phyloP scores from a whole-genome alignment of 2,329 filamentous ascomycete species.

The Phialophora verrucosa region DNA sequence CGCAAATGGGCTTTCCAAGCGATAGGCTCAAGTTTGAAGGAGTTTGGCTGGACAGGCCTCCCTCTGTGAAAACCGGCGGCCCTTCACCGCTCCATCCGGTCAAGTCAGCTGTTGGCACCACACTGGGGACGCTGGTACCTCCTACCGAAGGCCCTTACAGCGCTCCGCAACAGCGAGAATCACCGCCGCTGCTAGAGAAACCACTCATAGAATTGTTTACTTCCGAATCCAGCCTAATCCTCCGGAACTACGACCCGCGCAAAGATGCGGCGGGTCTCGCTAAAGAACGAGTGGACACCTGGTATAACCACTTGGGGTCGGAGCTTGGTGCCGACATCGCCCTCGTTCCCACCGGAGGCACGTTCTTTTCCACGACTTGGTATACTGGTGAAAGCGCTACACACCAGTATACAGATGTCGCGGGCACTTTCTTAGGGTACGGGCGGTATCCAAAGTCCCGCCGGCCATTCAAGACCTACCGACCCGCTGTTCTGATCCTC shows the following conservation, averaged over 20 bases:
- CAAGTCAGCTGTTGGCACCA: not conserved
- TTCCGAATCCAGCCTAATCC: slow-evolving; percentile 14
- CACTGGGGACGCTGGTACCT: slow-evolving; percentile 2
- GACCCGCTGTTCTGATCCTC: slow-evolving; percentile 45
- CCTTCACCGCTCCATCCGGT: not conserved
- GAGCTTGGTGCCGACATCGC: not conserved
- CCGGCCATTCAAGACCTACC: slow-evolving; percentile 46
- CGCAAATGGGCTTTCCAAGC: slow-evolving; percentile 14
- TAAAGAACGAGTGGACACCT: slow-evolving; percentile 10
- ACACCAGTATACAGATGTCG: not conserved
- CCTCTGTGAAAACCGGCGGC: not conserved
- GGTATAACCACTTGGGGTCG: slow-evolving; percentile 21
- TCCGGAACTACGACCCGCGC: not conserved
- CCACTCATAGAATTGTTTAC: slow-evolving; percentile 36
- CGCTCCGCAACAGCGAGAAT: slow-evolving; percentile 23
- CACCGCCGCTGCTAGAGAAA: not conserved
- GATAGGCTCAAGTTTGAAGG: slow-evolving; percentile 40
- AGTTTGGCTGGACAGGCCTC: slow-evolving; percentile 40
- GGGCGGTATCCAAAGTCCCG: slow-evolving; percentile 28
- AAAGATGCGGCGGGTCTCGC: not conserved
- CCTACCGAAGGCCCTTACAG: not conserved
- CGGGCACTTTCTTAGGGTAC: slow-evolving; percentile 40
- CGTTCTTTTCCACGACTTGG: not conserved
- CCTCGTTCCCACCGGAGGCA: not conserved
- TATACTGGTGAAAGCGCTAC: too few relatives aligned